phyloP scores from a whole-genome alignment of 352 stramenopile genomes.

The Hyaloperonospora brassicae region DNA sequence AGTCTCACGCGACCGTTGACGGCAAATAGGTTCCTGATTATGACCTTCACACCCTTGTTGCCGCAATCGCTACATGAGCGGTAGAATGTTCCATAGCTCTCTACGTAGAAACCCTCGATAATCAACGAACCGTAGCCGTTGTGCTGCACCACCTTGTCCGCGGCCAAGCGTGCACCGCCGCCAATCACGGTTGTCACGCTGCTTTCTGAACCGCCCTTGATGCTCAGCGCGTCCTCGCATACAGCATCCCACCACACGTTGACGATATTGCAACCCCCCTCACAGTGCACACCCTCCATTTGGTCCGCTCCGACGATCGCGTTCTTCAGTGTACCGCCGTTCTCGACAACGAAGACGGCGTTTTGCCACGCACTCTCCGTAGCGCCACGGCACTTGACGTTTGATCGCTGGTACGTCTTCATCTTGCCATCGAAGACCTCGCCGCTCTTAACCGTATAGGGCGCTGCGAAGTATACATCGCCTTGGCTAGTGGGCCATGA shows the following conservation, averaged over 20 bases:
- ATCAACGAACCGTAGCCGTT: constrained; percentile 24
- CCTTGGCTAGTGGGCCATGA: too few species aligned
- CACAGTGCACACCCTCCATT: constrained; percentile 15
- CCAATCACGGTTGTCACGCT: constrained; percentile 30
- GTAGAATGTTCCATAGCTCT: constrained; percentile 18
- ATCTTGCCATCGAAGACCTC: constrained; percentile 45
- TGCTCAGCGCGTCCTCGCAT: constrained; percentile 28
- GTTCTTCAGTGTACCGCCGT: constrained; percentile 40
- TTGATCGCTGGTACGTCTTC: constrained; percentile 19
- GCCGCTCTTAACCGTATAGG: constrained; percentile 29
- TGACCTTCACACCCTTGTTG: constrained; percentile 31
- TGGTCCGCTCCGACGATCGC: constrained; percentile 41
- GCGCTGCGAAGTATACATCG: constrained; percentile 17
- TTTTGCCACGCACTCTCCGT: constrained; percentile 21
- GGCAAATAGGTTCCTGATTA: constrained; percentile 27
- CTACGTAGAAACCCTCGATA: constrained; percentile 18
- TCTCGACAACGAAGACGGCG: constrained; percentile 39
- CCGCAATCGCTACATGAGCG: constrained; percentile 21
- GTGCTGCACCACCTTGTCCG: constrained; percentile 52
- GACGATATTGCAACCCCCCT: constrained; percentile 14
- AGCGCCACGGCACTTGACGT: constrained; percentile 35
- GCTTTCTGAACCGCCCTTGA: constrained; percentile 31
- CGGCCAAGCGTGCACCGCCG: constrained; percentile 34
- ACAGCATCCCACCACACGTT: constrained; percentile 27
- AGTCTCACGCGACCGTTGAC: constrained; percentile 26